Evolutionary conservation across 83 land plant genomes (phyloP), one percentile per base, ranked within the genome.

Genomic region (Larix sibirica): DNA sequence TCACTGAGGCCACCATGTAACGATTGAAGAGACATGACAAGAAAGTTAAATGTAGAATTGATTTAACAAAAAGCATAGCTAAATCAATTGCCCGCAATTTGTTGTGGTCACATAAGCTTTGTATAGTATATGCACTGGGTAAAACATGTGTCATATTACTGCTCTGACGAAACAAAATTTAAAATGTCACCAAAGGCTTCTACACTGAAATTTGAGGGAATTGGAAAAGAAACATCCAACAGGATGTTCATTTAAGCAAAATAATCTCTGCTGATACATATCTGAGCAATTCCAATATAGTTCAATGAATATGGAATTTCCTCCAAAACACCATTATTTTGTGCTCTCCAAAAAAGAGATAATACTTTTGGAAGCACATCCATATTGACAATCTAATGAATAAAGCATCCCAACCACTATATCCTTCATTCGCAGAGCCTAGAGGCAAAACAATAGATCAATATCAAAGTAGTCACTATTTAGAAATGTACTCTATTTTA

Each of bases 11-110:
- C 47, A 73, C 77, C 77, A 73, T 17, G 54, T 21, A n/a, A 44
- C 21, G 18, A 42, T 73, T 42, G 44, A 24, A 44, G 10, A 73
- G 44, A 73, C 44, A 73, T 73, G 21, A 73, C 77, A 40, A 50
- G 54, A 42, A 73, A 23, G 44, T 42, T 73, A 73, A 9, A 73
- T 38, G 56, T 44, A 50, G 13, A 40, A 40, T 71, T 42, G 12
- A 56, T 73, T 73, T n/a, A 44, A 73, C 69, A 79, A 36, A 79
- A 59, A 56, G 62, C 44, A 50, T 50, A 50, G 21, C n/a, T 26
- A 24, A 79, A 56, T 18, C 59, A 79, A 59, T 56, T 3, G 56
- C 56, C 56, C 13, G 56, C 12, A 50, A 10, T 50, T 50, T 50
- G 36, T 38, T 79, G 42, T 24, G 59, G 14, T 28, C 40, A n/a